A percentile compares a stretch with the other conserved stretches of the same genome.
Conservation (phyloP, 768 basidiomycete species). For the Boletus insuetus region DNA sequence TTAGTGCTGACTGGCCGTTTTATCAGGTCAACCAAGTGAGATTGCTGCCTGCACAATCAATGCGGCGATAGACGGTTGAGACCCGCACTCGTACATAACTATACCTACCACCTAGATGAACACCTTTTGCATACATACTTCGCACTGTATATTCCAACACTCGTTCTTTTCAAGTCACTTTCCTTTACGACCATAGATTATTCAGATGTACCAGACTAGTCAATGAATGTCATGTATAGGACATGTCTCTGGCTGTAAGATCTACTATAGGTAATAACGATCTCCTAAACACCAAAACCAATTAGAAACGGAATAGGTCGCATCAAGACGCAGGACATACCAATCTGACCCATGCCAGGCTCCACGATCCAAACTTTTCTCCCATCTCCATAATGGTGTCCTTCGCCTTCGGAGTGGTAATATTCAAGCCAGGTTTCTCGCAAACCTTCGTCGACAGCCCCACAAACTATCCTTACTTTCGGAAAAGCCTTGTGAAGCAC, state of each 20-base stretch:
- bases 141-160: constrained; percentile 14
- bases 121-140: not conserved
- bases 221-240: constrained; percentile 2
- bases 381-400: constrained; percentile 43
- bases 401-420: constrained; percentile 45
- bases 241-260: constrained; percentile 8
- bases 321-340: constrained; percentile 35
- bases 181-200: constrained; percentile 4
- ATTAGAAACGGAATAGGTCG: not conserved
- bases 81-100: not conserved
- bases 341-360: constrained; percentile 88
- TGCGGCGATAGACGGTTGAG: not conserved
- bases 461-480: constrained; percentile 76
- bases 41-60: constrained; percentile 14
- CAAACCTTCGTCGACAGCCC: constrained; percentile 76
- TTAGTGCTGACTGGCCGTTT: constrained; percentile 1
- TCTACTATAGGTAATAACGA: constrained; percentile 37
- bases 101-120: constrained; percentile 5
- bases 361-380: constrained; percentile 80
- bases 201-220: constrained; percentile 1
- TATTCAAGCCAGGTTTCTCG: constrained; percentile 70
- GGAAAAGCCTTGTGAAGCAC: constrained; percentile 85
- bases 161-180: constrained; percentile 14
- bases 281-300: constrained; percentile 29
- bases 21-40: constrained; percentile 24